Base-by-base conservation (phyloP, 495 filamentous ascomycete species). In the Penicillium paxilli region DNA sequence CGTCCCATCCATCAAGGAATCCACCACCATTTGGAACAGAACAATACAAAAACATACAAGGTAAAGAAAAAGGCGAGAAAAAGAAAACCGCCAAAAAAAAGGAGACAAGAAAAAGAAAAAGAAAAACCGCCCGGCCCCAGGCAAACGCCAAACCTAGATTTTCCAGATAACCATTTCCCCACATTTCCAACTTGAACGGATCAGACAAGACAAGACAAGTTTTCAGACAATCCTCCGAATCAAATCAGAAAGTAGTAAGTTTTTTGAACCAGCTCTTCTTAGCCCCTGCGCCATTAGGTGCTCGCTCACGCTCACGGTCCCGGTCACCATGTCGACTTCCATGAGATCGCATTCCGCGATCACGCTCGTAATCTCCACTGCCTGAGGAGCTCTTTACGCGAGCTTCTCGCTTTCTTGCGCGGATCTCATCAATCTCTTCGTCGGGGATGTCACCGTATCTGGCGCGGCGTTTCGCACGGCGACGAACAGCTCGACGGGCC, bases 251-350 rank as follows among this genome's bases (percentile, higher is more conserved):
- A 53, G 54, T 67, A 20, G 75, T 72, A 37, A 80, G 54, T 48
- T 77, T 81, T 54, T 72, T 71, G 37, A 81, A 70, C 79, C 79
- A 81, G 54, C 69, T 73, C 2, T 71, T 71, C 59, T 75, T 80
- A 0, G 59, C 62, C 19, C 68, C 73, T 2, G 66, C 60, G 24
- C 55, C 64, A 25, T 64, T 55, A 26, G 64, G 60, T 8, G 52
- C 52, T 14, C n/a, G n/a, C n/a, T 55, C 30, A 32, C 40, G 40
- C 20, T 42, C 35, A 12, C 40, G 40, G 1, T 42, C 40, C 11
- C 40, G 53, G 33, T 51, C 63, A 45, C 47, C 63, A 54, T 68
- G 68, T 1, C 63, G 64, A 54, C 60, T 63, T 41, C 74, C 64
- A 62, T 71, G 57, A 38, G 64, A 65, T 17, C 69, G 50, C 67